Base-by-base conservation (phyloP, 352 stramenopile species). In the Phytophthora tubulina region DNA sequence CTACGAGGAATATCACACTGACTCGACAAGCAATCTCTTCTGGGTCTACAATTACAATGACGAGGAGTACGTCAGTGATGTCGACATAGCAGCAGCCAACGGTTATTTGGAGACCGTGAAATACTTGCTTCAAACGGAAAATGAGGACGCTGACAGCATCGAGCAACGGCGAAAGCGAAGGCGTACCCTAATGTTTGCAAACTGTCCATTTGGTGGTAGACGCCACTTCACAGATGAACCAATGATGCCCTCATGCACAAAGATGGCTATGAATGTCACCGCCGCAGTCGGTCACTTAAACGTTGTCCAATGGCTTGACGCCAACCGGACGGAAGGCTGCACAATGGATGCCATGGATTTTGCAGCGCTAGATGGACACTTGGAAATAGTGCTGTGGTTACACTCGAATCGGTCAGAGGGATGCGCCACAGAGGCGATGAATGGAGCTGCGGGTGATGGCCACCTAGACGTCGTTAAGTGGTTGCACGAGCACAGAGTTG, bases 21-120 rank as follows among this genome's bases (percentile, higher is more conserved):
- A 70, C n/a, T 4, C 32, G 1, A 27, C 13, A 7, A 56, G 56
- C 6, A 55, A 63, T 15, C 44, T 63, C 2, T 70, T 63, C 14
- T 54, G 61, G 45, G 30, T 66, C 27, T 17, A 42, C 42, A 49
- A 17, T 49, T 15, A 49, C 15, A 49, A 30, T 27, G 46, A 27
- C 41, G 5, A 42, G 11, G 33, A 45, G 15, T 21, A 50, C 39
- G 36, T 21, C 7, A 57, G 39, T 30, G 44, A 38, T 21, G 52
- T 55, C 36, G 52, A 63, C 33, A 44, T 30, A 31, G 52, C 62
- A 44, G 62, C 52, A 45, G 11, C 14, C 8, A 70, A 58, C 11
- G 62, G 62, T 14, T 52, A 70, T 38, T 52, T 70, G n/a, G 52
- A 70, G 21, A 48, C 58, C 27, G 42, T 70, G n/a, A 44, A 63